These are phyloP conservation scores for Trypanosoma cruzi DNA, from an alignment of 208 protist genomes.

Conservation along the genomic window DNA sequence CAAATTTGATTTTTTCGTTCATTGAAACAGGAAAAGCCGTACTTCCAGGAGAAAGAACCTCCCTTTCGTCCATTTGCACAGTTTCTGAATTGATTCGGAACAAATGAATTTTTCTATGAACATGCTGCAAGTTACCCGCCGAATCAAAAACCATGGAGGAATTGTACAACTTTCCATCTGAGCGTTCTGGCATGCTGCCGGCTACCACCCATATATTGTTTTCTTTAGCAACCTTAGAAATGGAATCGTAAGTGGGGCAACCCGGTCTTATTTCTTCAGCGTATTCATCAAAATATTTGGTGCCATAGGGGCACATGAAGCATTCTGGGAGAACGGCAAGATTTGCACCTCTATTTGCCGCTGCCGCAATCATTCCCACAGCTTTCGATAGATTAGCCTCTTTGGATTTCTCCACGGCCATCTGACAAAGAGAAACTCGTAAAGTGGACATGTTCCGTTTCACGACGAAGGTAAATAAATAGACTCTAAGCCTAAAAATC, in stretches of 20 bases:
- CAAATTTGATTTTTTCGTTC: constrained; percentile 77
- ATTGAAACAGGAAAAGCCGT: constrained; percentile 48
- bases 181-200: constrained; percentile 95
- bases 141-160: constrained; percentile 92
- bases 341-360: constrained; percentile 76
- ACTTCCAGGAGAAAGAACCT: constrained; percentile 94
- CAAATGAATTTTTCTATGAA: constrained; percentile 96
- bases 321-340: constrained; percentile 94
- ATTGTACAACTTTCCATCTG: constrained; percentile 94
- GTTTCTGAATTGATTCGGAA: constrained; percentile 97
- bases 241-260: constrained; percentile 77
- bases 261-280: constrained; percentile 84
- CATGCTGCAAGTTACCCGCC: constrained; percentile 86
- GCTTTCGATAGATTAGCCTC: constrained; percentile 84
- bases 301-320: constrained; percentile 96
- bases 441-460: constrained; percentile 27
- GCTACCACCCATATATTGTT: constrained; percentile 88
- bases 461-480: too few relatives aligned
- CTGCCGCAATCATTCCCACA: constrained; percentile 62
- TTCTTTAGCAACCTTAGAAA: constrained; percentile 63
- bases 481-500: too few relatives aligned
- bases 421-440: constrained; percentile 90
- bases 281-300: constrained; percentile 94
- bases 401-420: constrained; percentile 76
- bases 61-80: constrained; percentile 95